A percentile compares a stretch with the other conserved stretches of the same genome.
Evolutionary conservation across 352 stramenopile genomes (phyloP).

Genomic region (Phytophthora sansomeana): DNA sequence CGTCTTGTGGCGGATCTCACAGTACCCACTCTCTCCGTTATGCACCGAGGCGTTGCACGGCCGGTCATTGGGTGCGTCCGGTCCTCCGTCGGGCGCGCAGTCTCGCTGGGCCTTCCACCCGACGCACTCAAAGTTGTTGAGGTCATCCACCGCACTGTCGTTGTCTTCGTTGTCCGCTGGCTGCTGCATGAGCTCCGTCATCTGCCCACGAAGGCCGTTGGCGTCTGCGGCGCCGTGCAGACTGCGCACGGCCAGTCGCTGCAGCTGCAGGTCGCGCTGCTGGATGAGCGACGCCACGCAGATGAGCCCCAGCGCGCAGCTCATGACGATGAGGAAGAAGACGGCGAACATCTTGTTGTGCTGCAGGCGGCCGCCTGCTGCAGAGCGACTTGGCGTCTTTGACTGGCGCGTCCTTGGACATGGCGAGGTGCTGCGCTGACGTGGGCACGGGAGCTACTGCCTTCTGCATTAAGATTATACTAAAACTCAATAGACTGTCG

Average conservation of each 20-base stretch:
- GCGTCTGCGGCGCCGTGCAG: constrained; percentile 18
- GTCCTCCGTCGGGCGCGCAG: constrained; percentile 48
- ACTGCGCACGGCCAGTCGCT: constrained; percentile 32
- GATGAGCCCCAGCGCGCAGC: constrained; percentile 59
- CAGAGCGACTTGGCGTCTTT: constrained; percentile 1
- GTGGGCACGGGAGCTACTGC: too few relatives aligned
- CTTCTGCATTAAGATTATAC: constrained; percentile 23
- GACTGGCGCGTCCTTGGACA: background rate
- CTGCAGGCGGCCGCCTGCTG: constrained; percentile 23
- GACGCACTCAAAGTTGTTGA: constrained; percentile 58
- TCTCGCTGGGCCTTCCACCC: constrained; percentile 55
- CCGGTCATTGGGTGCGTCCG: constrained; percentile 41
- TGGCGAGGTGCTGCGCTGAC: too few relatives aligned
- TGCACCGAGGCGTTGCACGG: constrained; percentile 48
- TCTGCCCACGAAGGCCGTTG: constrained; percentile 35
- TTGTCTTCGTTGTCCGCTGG: constrained; percentile 15
- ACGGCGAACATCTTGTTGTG: constrained; percentile 44
- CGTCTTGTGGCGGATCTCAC: constrained; percentile 47
- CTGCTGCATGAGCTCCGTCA: constrained; percentile 30
- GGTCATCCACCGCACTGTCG: constrained; percentile 10
- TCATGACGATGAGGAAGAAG: constrained; percentile 61
- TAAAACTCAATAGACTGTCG: too few relatives aligned
- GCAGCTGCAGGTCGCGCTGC: constrained; percentile 45
- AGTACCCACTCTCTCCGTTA: constrained; percentile 58
- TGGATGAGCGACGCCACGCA: constrained; percentile 66